Evolutionary conservation across 345 rosid genomes (phyloP).

Genomic region (Chamaenerion angustifolium): DNA sequence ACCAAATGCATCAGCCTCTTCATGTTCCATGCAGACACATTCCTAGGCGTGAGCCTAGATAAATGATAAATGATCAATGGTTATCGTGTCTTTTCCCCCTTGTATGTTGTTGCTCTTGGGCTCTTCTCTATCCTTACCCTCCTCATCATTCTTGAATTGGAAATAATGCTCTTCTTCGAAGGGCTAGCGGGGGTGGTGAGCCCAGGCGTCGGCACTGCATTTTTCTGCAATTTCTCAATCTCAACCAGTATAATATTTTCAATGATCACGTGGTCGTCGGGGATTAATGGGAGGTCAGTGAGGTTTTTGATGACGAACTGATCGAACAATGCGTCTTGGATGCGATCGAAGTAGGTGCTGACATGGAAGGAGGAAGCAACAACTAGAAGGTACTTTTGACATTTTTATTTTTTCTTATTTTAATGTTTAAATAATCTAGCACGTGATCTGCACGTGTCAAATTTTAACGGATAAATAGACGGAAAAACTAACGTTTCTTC

Average conservation of each 20-base stretch:
- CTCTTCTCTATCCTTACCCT: conserved; percentile 11
- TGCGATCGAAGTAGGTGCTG: too few species aligned
- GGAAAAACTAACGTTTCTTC: too few species aligned
- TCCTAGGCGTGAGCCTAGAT: conserved; percentile 44
- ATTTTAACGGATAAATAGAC: too few species aligned
- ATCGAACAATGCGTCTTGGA: too few species aligned
- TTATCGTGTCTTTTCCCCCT: conserved; percentile 28
- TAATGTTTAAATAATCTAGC: too few species aligned
- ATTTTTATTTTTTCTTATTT: too few species aligned
- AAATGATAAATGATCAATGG: conserved; percentile 35
- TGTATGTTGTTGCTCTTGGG: conserved; percentile 1
- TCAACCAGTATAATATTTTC: conserved; percentile 16
- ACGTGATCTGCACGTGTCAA: too few species aligned
- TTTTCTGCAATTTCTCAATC: conserved; percentile 22
- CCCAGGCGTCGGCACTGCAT: conserved; percentile 12
- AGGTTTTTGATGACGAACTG: conserved; percentile 49
- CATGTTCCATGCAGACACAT: too few species aligned
- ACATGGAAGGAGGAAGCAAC: too few species aligned
- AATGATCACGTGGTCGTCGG: conserved; percentile 29
- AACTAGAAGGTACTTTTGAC: too few species aligned
- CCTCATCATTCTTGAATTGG: background rate
- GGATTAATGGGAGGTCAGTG: conserved; percentile 50
- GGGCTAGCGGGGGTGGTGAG: background rate
- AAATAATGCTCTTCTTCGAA: background rate
- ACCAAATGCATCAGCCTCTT: too few species aligned